phyloP scores from a whole-genome alignment of 2,329 filamentous ascomycete genomes.

The Fusarium nisikadoi region DNA sequence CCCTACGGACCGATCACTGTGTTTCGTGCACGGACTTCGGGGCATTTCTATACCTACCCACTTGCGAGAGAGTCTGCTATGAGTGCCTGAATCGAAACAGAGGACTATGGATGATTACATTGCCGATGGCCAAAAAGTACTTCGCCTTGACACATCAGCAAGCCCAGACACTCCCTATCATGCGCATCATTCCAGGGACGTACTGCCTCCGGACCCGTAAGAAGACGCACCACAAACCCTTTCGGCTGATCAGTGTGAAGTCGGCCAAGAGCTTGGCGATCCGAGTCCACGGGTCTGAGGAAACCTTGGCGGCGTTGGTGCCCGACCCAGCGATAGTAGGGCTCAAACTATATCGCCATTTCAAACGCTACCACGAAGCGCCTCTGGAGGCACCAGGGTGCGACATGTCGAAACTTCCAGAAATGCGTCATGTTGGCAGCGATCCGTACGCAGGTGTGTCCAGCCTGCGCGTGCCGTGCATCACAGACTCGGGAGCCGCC shows the following conservation, averaged over 20 bases:
- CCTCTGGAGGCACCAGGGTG: background rate
- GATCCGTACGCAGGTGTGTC: background rate
- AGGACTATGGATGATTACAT: background rate
- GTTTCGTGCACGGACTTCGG: background rate
- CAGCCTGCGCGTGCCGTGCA: background rate
- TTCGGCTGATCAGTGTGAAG: background rate
- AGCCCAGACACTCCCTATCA: background rate
- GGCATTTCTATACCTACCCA: background rate
- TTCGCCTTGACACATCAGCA: background rate
- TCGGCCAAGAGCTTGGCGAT: background rate
- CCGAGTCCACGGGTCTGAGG: rapidly evolving
- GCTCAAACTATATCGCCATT: background rate
- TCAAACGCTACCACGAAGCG: background rate
- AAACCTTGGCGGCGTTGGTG: background rate
- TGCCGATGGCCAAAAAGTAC: background rate
- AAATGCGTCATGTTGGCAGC: rapidly evolving
- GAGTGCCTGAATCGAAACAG: background rate
- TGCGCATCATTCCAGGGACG: background rate
- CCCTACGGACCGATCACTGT: background rate
- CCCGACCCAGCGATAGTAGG: too few relatives aligned
- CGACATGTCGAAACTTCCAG: background rate
- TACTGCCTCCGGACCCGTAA: rapidly evolving
- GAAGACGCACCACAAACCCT: rapidly evolving
- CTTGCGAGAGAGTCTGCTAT: background rate
- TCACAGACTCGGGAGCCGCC: background rate